phyloP scores from a whole-genome alignment of 106 monocot species.

The Acanthochlamys bracteata region DNA sequence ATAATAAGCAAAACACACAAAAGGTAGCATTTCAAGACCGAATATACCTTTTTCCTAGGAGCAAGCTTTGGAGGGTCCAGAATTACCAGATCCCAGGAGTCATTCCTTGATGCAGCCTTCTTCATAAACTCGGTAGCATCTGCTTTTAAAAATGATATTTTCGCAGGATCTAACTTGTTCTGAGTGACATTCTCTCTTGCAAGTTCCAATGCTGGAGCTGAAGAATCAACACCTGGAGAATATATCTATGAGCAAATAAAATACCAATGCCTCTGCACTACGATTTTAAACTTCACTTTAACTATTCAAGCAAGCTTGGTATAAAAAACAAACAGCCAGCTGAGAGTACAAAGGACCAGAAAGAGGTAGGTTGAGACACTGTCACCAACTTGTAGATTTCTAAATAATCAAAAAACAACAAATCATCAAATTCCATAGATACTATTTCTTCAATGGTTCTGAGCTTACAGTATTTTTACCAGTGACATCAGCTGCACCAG shows the following conservation, averaged over 20 bases:
- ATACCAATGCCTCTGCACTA: too few species aligned
- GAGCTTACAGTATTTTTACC: slow-evolving; percentile 49
- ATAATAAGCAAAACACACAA: too few species aligned
- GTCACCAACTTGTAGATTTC: neutral
- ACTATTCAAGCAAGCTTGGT: too few species aligned
- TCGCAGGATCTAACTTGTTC: slow-evolving; percentile 54
- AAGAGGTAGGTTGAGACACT: too few species aligned
- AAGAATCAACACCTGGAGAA: slow-evolving; percentile 83
- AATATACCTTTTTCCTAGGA: slow-evolving; percentile 65
- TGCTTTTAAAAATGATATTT: slow-evolving; percentile 68
- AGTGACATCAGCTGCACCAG: slow-evolving; percentile 74
- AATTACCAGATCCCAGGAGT: slow-evolving; percentile 81
- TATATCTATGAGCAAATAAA: slow-evolving; percentile 3
- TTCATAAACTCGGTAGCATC: slow-evolving; percentile 92
- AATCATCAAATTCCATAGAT: too few species aligned
- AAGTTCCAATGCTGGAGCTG: slow-evolving; percentile 74
- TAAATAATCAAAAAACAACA: too few species aligned
- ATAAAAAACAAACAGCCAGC: too few species aligned
- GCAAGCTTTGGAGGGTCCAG: slow-evolving; percentile 96
- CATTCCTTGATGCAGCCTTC: slow-evolving; percentile 50
- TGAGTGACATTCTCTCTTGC: slow-evolving; percentile 78
- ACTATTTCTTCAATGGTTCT: neutral
- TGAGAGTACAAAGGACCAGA: too few species aligned
- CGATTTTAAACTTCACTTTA: too few species aligned
- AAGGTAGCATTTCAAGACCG: neutral